A percentile compares a stretch with the other conserved stretches of the same genome.
Conservation (phyloP, 441 rosid species). For the Populus hybrid region DNA sequence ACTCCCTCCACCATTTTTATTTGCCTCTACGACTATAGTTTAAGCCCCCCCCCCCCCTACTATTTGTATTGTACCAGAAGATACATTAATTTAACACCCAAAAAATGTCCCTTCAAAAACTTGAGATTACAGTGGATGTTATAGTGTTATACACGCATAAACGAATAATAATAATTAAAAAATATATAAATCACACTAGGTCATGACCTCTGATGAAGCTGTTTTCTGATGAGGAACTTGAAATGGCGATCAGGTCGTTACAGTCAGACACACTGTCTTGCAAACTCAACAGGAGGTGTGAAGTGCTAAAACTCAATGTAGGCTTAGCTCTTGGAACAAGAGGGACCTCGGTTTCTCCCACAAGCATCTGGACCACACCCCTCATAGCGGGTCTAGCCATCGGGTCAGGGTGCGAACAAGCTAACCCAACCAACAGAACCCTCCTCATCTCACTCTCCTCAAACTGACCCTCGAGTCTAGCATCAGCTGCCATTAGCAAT, state of each 20-base stretch:
- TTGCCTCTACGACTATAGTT: no score
- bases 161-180: no score
- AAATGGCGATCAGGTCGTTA: constrained; percentile 51
- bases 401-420: constrained; percentile 94
- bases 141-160: no score
- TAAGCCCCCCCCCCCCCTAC: no score
- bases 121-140: no score
- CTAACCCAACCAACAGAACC: constrained; percentile 76
- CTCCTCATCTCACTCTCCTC: constrained; percentile 58
- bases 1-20: no score
- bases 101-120: no score
- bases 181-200: constrained; percentile 36
- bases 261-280: constrained; percentile 92
- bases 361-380: constrained; percentile 79
- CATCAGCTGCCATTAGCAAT: constrained; percentile 61
- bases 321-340: constrained; percentile 79
- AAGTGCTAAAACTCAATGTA: constrained; percentile 75
- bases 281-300: constrained; percentile 67
- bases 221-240: constrained; percentile 68
- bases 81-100: no score
- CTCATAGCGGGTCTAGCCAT: constrained; percentile 82
- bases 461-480: constrained; percentile 56
- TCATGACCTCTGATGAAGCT: constrained; percentile 41
- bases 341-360: constrained; percentile 83
- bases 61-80: no score